Evolutionary conservation across 148 eudicot species (phyloP).

Genomic region (Cornus florida): DNA sequence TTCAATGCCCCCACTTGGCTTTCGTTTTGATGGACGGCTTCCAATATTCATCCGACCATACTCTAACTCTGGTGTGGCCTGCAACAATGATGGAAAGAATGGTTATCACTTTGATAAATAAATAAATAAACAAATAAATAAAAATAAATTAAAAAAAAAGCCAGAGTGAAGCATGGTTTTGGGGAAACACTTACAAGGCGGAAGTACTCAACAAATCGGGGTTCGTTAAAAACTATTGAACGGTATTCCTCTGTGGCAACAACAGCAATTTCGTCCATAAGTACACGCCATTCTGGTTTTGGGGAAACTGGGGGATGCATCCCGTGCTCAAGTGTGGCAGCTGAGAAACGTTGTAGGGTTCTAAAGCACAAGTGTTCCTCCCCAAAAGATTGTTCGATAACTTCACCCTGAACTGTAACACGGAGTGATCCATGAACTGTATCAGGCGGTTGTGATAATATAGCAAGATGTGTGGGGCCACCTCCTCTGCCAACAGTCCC

Average conservation of each 20-base stretch:
- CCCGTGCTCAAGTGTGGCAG: slow-evolving; percentile 98
- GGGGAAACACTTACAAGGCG: slow-evolving; percentile 63
- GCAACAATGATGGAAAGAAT: neutral
- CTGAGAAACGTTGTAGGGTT: slow-evolving; percentile 91
- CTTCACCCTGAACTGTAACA: slow-evolving; percentile 97
- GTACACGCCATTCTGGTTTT: slow-evolving; percentile 93
- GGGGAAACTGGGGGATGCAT: slow-evolving; percentile 94
- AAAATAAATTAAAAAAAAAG: neutral
- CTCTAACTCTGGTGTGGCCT: slow-evolving; percentile 97
- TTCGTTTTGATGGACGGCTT: slow-evolving; percentile 95
- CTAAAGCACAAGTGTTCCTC: slow-evolving; percentile 98
- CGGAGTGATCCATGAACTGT: slow-evolving; percentile 90
- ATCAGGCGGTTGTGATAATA: slow-evolving; percentile 96
- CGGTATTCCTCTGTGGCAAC: slow-evolving; percentile 86
- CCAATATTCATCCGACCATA: slow-evolving; percentile 98
- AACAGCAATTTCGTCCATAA: slow-evolving; percentile 82
- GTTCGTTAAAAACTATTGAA: slow-evolving; percentile 83
- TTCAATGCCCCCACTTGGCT: slow-evolving; percentile 97
- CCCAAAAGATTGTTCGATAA: slow-evolving; percentile 95
- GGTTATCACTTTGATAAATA: neutral
- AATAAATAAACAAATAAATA: no score
- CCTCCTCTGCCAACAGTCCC: slow-evolving; percentile 99
- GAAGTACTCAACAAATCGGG: slow-evolving; percentile 96
- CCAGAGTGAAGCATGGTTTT: neutral
- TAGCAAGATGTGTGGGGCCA: slow-evolving; percentile 98